A percentile compares a stretch with the other conserved stretches of the same genome.
These are phyloP conservation scores for Oryza coarctata DNA, from an alignment of 176 grass and related monocot genomes.

Conservation along the genomic window DNA sequence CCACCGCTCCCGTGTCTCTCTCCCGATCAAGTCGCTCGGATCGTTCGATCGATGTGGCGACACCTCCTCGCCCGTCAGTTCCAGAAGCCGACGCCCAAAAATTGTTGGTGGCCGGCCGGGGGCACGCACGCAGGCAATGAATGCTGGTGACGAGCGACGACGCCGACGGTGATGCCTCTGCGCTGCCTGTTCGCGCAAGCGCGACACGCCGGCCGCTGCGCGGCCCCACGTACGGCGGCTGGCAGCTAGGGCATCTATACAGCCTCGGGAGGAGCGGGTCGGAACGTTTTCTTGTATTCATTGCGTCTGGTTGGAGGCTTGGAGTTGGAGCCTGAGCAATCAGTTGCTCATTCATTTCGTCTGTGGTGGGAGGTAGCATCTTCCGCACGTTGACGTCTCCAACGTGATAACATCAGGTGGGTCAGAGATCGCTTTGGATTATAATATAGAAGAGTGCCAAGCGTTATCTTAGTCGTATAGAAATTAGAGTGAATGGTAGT, in stretches of 20 bases:
- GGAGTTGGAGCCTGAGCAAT: neutral
- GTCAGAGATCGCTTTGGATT: neutral
- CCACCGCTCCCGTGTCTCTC: no score
- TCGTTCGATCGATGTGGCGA: neutral
- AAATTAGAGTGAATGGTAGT: neutral
- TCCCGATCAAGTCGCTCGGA: neutral
- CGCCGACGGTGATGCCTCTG: neutral
- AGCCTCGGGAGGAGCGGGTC: no score
- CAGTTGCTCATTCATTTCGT: neutral
- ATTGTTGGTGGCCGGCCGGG: neutral
- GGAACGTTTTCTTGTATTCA: neutral
- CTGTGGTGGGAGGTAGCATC: neutral
- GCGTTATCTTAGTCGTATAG: neutral
- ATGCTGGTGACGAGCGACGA: neutral
- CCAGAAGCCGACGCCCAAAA: neutral
- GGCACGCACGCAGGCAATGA: neutral
- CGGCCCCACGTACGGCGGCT: no score
- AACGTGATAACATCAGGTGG: neutral
- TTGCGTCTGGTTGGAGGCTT: neutral
- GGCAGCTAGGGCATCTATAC: no score
- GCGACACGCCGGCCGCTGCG: no score
- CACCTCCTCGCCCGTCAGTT: neutral
- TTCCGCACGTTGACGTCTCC: neutral
- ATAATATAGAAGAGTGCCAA: no score
- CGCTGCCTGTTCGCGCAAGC: no score